A percentile compares a stretch with the other conserved stretches of the same genome.
Conservation (phyloP, 148 eudicot species). For the Cornus kousa region DNA sequence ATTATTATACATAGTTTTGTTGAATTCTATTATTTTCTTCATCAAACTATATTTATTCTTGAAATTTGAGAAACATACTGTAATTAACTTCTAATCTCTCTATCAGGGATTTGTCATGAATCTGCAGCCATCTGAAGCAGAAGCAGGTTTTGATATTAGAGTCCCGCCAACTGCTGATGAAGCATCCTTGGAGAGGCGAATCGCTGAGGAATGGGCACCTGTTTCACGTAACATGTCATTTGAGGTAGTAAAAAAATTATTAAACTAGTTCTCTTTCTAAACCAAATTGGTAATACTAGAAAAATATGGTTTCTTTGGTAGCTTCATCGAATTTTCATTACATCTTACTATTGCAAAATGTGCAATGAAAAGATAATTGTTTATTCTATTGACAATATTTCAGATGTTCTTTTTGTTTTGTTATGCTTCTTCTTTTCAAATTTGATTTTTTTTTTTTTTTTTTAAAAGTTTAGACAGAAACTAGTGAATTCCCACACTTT, state of each 20-base stretch:
- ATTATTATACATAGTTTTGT: not conserved
- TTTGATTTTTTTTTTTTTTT: too few relatives aligned
- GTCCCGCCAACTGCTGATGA: constrained; percentile 85
- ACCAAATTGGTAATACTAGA: constrained; percentile 3
- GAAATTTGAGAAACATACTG: not conserved
- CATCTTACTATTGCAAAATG: not conserved
- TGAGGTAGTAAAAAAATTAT: constrained; percentile 49
- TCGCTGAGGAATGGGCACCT: constrained; percentile 97
- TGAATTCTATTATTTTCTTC: not conserved
- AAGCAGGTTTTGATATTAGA: constrained; percentile 93
- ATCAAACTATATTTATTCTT: not conserved
- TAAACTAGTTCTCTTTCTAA: not conserved
- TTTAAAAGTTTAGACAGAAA: not conserved
- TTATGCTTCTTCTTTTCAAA: too few relatives aligned
- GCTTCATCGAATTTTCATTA: not conserved
- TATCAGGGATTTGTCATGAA: constrained; percentile 94
- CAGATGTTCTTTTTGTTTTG: not conserved
- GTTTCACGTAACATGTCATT: constrained; percentile 92
- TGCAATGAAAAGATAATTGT: not conserved
- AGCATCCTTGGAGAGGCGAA: constrained; percentile 61
- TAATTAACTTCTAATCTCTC: constrained; percentile 9
- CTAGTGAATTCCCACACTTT: not conserved
- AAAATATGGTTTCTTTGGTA: not conserved
- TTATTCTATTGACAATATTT: constrained; percentile 1
- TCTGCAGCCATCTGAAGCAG: constrained; percentile 96